A percentile compares a stretch with the other conserved stretches of the same genome.
Evolutionary conservation across 1,284 basidiomycete genomes (phyloP).

Genomic region (Ceratobasidium sp.): DNA sequence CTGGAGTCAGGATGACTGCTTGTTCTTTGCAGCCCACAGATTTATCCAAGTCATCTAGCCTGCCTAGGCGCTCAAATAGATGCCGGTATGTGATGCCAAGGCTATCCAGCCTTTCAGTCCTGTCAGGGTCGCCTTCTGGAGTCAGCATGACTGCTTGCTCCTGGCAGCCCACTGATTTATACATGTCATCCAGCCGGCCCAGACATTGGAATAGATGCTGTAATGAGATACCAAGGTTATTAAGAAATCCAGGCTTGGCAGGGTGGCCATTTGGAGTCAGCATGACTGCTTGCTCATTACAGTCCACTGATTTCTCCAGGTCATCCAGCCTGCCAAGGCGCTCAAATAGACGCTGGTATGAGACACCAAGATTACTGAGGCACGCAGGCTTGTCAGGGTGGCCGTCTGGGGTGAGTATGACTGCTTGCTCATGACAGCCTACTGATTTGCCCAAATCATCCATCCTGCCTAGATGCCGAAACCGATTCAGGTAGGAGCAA

Average conservation of each 20-base stretch:
- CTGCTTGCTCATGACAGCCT: background rate
- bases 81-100: background rate
- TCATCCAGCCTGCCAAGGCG: background rate
- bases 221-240: background rate
- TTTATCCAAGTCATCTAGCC: too few species aligned
- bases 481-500: background rate
- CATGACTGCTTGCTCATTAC: too few species aligned
- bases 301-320: background rate
- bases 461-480: background rate
- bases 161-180: background rate
- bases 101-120: background rate
- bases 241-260: too few species aligned
- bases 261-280: too few species aligned
- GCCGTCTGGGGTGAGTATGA: background rate
- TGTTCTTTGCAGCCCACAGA: too few species aligned
- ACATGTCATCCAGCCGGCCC: background rate
- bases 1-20: too few species aligned
- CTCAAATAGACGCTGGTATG: background rate
- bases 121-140: background rate
- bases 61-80: background rate
- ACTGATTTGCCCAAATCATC: background rate
- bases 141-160: background rate
- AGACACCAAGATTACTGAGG: background rate
- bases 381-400: background rate
- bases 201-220: background rate